Conservation (phyloP, 805 yeast species). For the Wickerhamomyces strasburgensis region DNA sequence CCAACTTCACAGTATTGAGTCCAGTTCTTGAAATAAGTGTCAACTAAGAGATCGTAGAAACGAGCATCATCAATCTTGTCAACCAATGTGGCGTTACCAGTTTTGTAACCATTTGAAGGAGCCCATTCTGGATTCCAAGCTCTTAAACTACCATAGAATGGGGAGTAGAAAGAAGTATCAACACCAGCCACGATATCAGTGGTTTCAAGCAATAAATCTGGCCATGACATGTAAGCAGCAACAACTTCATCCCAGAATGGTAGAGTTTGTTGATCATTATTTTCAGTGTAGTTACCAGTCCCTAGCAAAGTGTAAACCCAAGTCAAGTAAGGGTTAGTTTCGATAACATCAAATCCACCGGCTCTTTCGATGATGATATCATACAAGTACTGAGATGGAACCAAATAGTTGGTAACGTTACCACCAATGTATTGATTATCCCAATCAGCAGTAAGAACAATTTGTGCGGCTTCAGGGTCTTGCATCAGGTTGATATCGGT, state of each 20-base stretch:
- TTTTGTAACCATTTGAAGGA: constrained; percentile 29
- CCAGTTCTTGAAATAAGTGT: constrained; percentile 33
- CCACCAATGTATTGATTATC: constrained; percentile 35
- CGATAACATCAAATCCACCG: constrained; percentile 28
- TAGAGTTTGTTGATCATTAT: constrained; percentile 30
- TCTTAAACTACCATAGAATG: constrained; percentile 38
- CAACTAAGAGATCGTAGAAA: constrained; percentile 30
- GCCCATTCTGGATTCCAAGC: constrained; percentile 34
- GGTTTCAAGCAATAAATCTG: constrained; percentile 30
- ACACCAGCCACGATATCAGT: constrained; percentile 31
- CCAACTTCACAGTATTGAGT: constrained; percentile 30
- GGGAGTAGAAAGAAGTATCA: constrained; percentile 37
- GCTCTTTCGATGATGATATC: constrained; percentile 33
- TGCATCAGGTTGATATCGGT: constrained; percentile 40
- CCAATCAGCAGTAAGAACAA: constrained; percentile 38
- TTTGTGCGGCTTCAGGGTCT: constrained; percentile 44
- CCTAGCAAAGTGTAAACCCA: constrained; percentile 29
- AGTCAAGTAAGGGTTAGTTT: constrained; percentile 26
- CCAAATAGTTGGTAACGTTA: constrained; percentile 36
- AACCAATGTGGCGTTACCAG: constrained; percentile 34
- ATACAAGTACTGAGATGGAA: constrained; percentile 35
- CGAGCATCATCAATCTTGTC: constrained; percentile 28
- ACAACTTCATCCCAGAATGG: constrained; percentile 43
- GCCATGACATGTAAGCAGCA: constrained; percentile 32
- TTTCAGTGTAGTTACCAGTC: constrained; percentile 32